Evolutionary conservation across 2,329 filamentous ascomycete species (phyloP).

Genomic region (Malbranchea zuffiana): DNA sequence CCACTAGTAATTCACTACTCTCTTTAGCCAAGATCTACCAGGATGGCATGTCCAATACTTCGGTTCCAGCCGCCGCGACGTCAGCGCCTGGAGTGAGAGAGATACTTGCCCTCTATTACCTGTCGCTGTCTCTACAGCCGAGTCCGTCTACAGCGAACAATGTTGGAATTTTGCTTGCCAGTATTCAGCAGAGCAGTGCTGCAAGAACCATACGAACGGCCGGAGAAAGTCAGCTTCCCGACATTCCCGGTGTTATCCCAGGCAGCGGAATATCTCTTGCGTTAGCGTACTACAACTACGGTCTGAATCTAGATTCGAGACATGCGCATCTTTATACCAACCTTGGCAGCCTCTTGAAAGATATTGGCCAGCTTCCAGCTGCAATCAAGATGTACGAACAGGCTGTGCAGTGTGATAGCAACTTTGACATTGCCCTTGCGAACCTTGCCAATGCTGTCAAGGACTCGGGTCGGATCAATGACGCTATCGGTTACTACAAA

Average conservation of each 20-base stretch:
- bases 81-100: constrained; percentile 72
- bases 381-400: constrained; percentile 97
- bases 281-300: constrained; percentile 90
- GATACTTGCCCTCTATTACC: constrained; percentile 87
- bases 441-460: constrained; percentile 97
- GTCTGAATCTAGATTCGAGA: constrained; percentile 69
- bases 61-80: constrained; percentile 44
- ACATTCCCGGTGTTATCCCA: constrained; percentile 66
- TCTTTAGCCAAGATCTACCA: constrained; percentile 97
- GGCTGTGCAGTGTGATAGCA: constrained; percentile 82
- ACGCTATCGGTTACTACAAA: constrained; percentile 86
- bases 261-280: constrained; percentile 83
- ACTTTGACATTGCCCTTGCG: constrained; percentile 91
- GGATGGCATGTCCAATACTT: constrained; percentile 76
- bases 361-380: constrained; percentile 82
- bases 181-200: constrained; percentile 62
- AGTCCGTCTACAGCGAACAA: constrained; percentile 98
- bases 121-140: constrained; percentile 85
- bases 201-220: constrained; percentile 29
- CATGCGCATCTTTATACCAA: constrained; percentile 98
- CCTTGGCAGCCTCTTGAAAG: constrained; percentile 85
- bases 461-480: constrained; percentile 81
- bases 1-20: constrained; percentile 87
- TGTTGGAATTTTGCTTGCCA: constrained; percentile 90
- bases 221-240: constrained; percentile 34